A percentile compares a stretch with the other conserved stretches of the same genome.
phyloP scores from a whole-genome alignment of 2,329 filamentous ascomycete species.

The Parafenestella ontariensis region DNA sequence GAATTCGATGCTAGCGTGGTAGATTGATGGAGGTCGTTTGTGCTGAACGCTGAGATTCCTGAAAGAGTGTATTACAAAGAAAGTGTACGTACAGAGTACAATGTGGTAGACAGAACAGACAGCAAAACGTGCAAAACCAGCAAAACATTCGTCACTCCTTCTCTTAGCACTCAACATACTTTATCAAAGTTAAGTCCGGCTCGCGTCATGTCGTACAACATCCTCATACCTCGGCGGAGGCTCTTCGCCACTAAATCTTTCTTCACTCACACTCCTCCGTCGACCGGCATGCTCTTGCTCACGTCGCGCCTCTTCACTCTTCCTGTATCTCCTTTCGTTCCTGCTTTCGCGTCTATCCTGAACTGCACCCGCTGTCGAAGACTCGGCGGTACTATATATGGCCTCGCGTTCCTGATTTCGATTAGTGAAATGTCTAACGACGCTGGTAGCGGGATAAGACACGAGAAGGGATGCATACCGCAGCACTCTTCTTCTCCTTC shows the following conservation, averaged over 20 bases:
- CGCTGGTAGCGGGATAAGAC: neutral
- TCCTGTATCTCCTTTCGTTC: constrained; percentile 19
- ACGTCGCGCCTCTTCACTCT: constrained; percentile 9
- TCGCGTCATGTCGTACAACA: constrained; percentile 7
- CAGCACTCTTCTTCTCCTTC: constrained; percentile 31
- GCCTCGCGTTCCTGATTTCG: constrained; percentile 19
- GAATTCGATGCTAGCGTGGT: neutral
- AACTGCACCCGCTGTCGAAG: constrained; percentile 14
- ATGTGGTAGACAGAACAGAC: neutral
- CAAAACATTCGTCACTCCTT: neutral
- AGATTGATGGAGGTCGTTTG: neutral
- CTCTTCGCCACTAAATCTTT: constrained; percentile 17
- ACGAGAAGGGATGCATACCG: constrained; percentile 10
- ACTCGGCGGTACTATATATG: constrained; percentile 11
- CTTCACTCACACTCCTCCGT: constrained; percentile 20
- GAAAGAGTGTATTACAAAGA: neutral
- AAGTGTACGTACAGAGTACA: neutral
- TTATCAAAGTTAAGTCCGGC: neutral
- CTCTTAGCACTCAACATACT: neutral
- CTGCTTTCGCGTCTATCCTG: constrained; percentile 2
- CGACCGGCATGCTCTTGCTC: constrained; percentile 11
- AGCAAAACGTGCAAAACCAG: neutral
- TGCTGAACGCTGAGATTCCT: neutral
- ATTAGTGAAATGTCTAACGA: neutral
- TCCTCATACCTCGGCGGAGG: constrained; percentile 23